These are phyloP conservation scores for Otatea glauca DNA, from an alignment of 176 grass and related monocot genomes.

Conservation along the genomic window DNA sequence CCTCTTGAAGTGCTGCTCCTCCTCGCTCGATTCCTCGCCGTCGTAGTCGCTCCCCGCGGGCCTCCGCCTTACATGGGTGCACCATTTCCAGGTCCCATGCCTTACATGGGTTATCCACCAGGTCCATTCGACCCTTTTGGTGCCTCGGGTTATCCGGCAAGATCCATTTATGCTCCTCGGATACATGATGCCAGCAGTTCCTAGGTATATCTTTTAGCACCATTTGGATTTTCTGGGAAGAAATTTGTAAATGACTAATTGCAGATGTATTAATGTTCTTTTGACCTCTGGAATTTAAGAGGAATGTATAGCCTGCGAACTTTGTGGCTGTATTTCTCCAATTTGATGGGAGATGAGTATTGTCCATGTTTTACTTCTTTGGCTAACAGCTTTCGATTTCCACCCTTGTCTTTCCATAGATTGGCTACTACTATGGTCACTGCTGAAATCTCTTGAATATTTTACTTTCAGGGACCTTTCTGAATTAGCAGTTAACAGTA, in stretches of 20 bases:
- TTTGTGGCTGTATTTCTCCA: constrained; percentile 31
- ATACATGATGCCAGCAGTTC: constrained; percentile 88
- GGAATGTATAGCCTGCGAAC: constrained; percentile 13
- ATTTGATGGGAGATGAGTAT: constrained; percentile 18
- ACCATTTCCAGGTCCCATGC: constrained; percentile 76
- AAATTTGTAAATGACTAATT: constrained; percentile 15
- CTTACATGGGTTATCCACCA: constrained; percentile 80
- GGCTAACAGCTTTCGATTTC: not conserved
- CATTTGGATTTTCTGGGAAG: constrained; percentile 28
- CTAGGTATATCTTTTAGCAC: constrained; percentile 64
- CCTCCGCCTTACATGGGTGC: constrained; percentile 70
- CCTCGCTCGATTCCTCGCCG: constrained; percentile 64
- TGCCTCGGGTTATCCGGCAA: constrained; percentile 66
- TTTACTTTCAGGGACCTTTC: constrained; percentile 78
- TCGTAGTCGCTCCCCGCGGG: constrained; percentile 31
- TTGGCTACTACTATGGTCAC: not conserved
- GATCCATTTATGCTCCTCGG: constrained; percentile 86
- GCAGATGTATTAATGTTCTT: constrained; percentile 16
- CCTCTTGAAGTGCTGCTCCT: constrained; percentile 93
- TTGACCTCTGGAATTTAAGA: constrained; percentile 27
- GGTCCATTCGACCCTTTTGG: constrained; percentile 76
- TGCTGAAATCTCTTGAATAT: constrained; percentile 42
- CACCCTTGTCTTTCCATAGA: not conserved
- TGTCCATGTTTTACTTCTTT: constrained; percentile 22
- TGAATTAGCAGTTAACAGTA: constrained; percentile 75